Conservation (phyloP, 768 basidiomycete species). For the Mycena crocata region DNA sequence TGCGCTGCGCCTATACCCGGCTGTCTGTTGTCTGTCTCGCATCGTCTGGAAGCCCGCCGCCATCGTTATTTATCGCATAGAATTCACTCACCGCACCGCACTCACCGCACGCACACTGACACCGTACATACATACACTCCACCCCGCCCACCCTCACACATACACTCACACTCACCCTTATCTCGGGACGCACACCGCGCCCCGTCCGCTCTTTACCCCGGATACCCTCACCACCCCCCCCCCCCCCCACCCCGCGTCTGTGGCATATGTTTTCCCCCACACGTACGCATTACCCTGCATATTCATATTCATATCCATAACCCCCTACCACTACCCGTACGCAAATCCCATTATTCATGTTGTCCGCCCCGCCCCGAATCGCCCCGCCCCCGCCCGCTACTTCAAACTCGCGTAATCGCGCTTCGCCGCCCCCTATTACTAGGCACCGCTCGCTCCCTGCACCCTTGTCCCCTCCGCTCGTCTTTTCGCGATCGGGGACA, state of each 20-base stretch:
- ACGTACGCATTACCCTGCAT: background rate
- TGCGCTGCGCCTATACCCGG: no score
- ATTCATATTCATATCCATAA: background rate
- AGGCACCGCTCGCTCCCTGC: no score
- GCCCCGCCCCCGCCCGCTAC: no score
- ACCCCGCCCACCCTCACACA: background rate
- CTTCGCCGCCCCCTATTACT: no score
- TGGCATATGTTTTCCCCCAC: background rate
- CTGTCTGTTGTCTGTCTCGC: no score
- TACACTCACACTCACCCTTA: background rate
- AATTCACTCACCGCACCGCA: constrained; percentile 5
- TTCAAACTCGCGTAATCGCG: no score
- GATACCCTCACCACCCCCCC: constrained; percentile 21
- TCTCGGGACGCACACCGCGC: constrained; percentile 7
- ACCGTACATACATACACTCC: constrained; percentile 10
- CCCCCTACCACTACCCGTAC: background rate
- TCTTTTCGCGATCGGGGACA: no score
- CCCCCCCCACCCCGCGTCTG: background rate
- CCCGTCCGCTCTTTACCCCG: constrained; percentile 35
- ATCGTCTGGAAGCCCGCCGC: no score
- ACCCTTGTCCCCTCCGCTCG: no score
- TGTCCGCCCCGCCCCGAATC: no score
- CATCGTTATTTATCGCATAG: constrained; percentile 12
- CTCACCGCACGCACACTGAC: background rate
- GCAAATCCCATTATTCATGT: no score